A percentile compares a stretch with the other conserved stretches of the same genome.
Evolutionary conservation across 2,329 filamentous ascomycete species (phyloP).

Genomic region (Neocucurbitaria cava): DNA sequence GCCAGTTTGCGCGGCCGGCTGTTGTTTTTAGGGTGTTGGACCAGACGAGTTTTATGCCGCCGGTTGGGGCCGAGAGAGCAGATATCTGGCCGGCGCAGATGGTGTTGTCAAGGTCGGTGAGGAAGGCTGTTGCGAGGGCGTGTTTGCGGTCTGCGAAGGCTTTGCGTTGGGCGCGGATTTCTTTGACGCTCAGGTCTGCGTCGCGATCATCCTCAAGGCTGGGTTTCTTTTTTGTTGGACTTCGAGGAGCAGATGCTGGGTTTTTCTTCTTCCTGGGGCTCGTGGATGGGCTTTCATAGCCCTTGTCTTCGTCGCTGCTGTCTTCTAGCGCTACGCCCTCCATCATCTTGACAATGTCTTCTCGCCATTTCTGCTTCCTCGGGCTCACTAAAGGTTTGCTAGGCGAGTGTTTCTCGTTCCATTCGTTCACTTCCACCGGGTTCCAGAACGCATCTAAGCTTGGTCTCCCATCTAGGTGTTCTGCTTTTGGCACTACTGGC

Average conservation of each 20-base stretch:
- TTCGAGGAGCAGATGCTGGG: slow-evolving; percentile 9
- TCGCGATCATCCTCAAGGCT: not conserved
- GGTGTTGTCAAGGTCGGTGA: slow-evolving; percentile 70
- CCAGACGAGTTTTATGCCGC: slow-evolving; percentile 76
- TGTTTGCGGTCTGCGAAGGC: slow-evolving; percentile 69
- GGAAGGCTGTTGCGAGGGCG: slow-evolving; percentile 67
- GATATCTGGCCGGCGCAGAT: slow-evolving; percentile 69
- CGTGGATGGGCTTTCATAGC: slow-evolving; percentile 26
- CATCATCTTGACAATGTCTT: slow-evolving; percentile 37
- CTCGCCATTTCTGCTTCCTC: slow-evolving; percentile 44
- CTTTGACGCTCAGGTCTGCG: slow-evolving; percentile 21
- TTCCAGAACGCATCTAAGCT: slow-evolving; percentile 51
- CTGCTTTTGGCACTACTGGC: slow-evolving; percentile 35
- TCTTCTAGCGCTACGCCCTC: slow-evolving; percentile 31
- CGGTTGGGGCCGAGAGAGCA: slow-evolving; percentile 66
- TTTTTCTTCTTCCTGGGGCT: slow-evolving; percentile 33
- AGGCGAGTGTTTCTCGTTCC: slow-evolving; percentile 47
- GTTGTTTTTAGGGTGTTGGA: slow-evolving; percentile 80
- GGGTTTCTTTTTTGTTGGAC: slow-evolving; percentile 18
- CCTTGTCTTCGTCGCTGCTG: slow-evolving; percentile 25
- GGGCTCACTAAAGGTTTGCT: slow-evolving; percentile 44
- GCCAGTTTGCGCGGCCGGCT: slow-evolving; percentile 67
- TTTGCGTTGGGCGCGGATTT: slow-evolving; percentile 53
- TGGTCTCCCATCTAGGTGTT: slow-evolving; percentile 34
- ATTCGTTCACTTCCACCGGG: slow-evolving; percentile 44